A percentile compares a stretch with the other conserved stretches of the same genome.
phyloP scores from a whole-genome alignment of 306 rosid species.

The barrel medic (Medicago truncatula) region DNA sequence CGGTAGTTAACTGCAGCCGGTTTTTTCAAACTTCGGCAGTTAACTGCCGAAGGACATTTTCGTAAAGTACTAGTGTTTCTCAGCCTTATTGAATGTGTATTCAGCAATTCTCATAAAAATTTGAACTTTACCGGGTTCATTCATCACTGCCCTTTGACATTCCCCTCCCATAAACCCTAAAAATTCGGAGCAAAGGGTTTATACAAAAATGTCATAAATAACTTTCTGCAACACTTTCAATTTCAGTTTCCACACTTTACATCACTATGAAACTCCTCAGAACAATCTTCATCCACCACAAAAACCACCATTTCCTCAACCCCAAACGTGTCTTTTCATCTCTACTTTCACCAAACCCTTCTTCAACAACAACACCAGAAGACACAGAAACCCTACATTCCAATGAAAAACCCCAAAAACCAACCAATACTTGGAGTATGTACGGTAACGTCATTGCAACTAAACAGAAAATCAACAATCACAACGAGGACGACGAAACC shows the following conservation, averaged over 20 bases:
- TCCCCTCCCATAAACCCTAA: conserved; percentile 20
- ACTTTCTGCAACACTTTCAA: background rate
- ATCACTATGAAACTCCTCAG: conserved; percentile 57
- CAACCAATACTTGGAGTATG: conserved; percentile 54
- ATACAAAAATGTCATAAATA: background rate
- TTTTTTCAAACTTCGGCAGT: no score
- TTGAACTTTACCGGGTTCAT: no score
- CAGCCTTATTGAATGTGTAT: no score
- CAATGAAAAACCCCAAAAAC: background rate
- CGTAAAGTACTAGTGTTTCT: no score
- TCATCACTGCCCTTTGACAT: no score
- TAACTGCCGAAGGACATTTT: no score
- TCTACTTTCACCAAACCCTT: conserved; percentile 3
- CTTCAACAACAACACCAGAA: background rate
- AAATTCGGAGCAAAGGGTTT: background rate
- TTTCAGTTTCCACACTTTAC: background rate
- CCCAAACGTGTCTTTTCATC: conserved; percentile 27
- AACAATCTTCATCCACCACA: conserved; percentile 51
- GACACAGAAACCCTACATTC: conserved; percentile 11
- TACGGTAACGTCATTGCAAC: conserved; percentile 35
- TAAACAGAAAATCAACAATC: conserved; percentile 12
- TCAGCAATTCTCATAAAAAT: no score
- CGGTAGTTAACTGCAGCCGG: no score
- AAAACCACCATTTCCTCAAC: conserved; percentile 43
- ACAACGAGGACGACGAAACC: conserved; percentile 31